Base-by-base conservation (phyloP, 106 monocot genomes). In the Platanthera zijinensis region DNA sequence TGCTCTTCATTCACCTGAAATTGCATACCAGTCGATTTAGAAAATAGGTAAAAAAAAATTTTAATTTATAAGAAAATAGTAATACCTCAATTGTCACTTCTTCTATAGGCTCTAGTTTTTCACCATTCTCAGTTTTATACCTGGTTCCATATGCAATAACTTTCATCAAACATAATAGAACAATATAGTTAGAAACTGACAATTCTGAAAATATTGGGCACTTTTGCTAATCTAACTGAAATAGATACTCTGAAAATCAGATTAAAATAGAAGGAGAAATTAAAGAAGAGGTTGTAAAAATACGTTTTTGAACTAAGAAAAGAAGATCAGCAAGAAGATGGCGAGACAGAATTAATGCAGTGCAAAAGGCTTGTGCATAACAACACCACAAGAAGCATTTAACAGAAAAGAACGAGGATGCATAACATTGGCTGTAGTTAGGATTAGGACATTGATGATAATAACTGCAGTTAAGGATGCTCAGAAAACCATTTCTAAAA, bases 61-160 rank as follows among this genome's bases (percentile, higher is more conserved):
- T 10, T 30, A 25, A 17, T 25, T 4, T 66, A 17, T 18, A 72
- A 22, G 70, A 10, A 72, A 51, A 32, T 69, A 47, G 32, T 22
- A 57, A 50, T 83, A 99, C 97, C 94, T 99, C 97, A 70, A 99
- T 88, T 70, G 97, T 94, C 30, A 99, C 97, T 99, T 99, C 97
- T 78, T 99, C 97, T 48, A 99, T 91, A 48, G 97, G 97, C 75
- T 99, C 97, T 78, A 99, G 81, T 73, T 82, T 92, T 76, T 79
- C 84, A 48, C 84, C 86, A 21, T 88, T 85, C 67, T 94, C 92
- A 73, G 77, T 87, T 84, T 94, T 99, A 76, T 99, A 99, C 96
- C 96, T 97, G 78, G n/a, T 19, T 19, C 63, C 69, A 59, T 15
- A 50, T 66, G 74, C 22, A n/a, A 15, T 50, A 72, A 50, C 50